Evolutionary conservation across 441 rosid species (phyloP).

Genomic region (Gossypium trilobum): DNA sequence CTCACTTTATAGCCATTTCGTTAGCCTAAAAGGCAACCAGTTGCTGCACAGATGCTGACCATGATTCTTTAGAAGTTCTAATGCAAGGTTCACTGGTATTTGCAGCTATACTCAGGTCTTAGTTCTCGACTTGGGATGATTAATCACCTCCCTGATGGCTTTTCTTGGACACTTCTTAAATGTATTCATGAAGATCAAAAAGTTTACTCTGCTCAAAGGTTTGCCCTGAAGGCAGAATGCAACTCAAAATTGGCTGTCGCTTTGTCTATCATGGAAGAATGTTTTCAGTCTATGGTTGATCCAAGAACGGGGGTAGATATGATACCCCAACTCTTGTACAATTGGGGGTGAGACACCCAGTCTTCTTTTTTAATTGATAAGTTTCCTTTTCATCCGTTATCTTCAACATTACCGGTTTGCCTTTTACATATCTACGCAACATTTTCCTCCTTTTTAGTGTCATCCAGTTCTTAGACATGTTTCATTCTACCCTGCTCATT

Average conservation of each 20-base stretch:
- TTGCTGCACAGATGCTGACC: background rate
- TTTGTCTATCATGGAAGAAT: conserved; percentile 87
- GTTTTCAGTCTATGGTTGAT: conserved; percentile 92
- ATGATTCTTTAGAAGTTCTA: conserved; percentile 12
- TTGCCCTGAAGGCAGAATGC: conserved; percentile 86
- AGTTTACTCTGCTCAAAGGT: conserved; percentile 58
- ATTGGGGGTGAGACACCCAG: conserved; percentile 61
- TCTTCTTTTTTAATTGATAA: background rate
- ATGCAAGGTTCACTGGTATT: conserved; percentile 15
- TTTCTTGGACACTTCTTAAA: conserved; percentile 79
- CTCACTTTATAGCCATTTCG: background rate
- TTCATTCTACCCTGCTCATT: background rate
- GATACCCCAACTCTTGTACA: conserved; percentile 86
- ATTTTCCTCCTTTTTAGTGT: background rate
- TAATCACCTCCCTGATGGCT: conserved; percentile 49
- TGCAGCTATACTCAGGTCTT: conserved; percentile 72
- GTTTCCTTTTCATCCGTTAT: background rate
- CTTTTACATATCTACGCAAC: background rate
- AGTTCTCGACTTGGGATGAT: conserved; percentile 61
- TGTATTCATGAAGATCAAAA: conserved; percentile 81
- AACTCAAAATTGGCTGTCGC: conserved; percentile 89
- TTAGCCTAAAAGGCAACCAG: background rate
- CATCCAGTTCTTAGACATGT: background rate
- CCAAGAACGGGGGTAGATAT: conserved; percentile 89
- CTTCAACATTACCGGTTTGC: conserved; percentile 8